These are phyloP conservation scores for Prillingera fragicola DNA, from an alignment of 1,284 basidiomycete species.

Conservation along the genomic window DNA sequence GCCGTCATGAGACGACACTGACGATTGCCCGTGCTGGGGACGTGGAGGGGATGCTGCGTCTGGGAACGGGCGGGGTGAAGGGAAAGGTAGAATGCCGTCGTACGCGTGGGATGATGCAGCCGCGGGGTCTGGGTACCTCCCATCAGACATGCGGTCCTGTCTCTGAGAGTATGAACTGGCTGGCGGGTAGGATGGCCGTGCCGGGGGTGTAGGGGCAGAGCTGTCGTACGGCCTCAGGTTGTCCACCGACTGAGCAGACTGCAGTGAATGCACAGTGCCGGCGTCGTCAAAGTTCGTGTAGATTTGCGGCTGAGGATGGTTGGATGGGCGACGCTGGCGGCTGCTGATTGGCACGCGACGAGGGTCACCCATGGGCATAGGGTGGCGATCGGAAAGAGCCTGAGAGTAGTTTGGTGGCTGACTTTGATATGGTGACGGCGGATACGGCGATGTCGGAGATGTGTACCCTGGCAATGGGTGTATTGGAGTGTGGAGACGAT, in stretches of 20 bases:
- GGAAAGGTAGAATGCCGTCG: constrained; percentile 26
- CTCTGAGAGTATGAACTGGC: constrained; percentile 8
- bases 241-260: background rate
- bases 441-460: too few species aligned
- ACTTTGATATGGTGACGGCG: too few species aligned
- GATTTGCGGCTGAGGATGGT: too few species aligned
- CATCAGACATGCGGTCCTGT: constrained; percentile 27
- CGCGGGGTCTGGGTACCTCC: constrained; percentile 30
- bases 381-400: too few species aligned
- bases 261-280: too few species aligned
- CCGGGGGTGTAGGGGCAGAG: background rate
- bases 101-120: constrained; percentile 6
- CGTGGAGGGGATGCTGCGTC: constrained; percentile 1
- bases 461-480: background rate
- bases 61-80: constrained; percentile 24
- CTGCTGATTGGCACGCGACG: too few species aligned
- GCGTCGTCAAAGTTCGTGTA: background rate
- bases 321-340: too few species aligned
- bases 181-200: constrained; percentile 2
- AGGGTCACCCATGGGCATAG: too few species aligned
- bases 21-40: background rate
- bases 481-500: background rate
- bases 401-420: too few species aligned
- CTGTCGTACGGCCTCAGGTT: background rate
- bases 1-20: constrained; percentile 1